Conservation (phyloP, 2,329 filamentous ascomycete genomes). For the Pleochaeta shiraiana region DNA sequence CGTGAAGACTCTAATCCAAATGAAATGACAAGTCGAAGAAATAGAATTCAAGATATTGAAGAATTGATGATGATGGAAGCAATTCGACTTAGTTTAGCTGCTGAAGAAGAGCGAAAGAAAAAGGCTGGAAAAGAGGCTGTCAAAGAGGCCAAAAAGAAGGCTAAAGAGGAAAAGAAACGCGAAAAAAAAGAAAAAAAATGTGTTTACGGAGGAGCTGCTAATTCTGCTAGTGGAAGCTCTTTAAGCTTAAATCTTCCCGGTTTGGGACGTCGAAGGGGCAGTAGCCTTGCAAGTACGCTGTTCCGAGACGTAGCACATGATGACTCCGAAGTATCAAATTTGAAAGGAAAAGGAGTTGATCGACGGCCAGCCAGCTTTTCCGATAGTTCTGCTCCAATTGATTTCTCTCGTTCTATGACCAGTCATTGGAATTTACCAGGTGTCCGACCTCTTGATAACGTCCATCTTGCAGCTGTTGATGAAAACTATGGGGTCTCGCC, state of each 20-base stretch:
- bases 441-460: constrained; percentile 11
- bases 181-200: constrained; percentile 34
- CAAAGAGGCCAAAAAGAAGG: constrained; percentile 68
- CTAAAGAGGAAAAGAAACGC: constrained; percentile 63
- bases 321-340: constrained; percentile 18
- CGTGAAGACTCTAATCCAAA: constrained; percentile 12
- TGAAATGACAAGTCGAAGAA: constrained; percentile 21
- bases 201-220: constrained; percentile 22
- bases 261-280: constrained; percentile 31
- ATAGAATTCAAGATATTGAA: constrained; percentile 70
- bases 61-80: constrained; percentile 99
- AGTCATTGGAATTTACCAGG: constrained; percentile 9
- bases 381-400: constrained; percentile 9
- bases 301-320: constrained; percentile 32
- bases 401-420: constrained; percentile 9
- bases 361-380: constrained; percentile 19
- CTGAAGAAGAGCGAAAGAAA: constrained; percentile 78
- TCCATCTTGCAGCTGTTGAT: constrained; percentile 8
- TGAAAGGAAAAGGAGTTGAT: constrained; percentile 52
- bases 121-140: constrained; percentile 61
- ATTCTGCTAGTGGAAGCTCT: constrained; percentile 39
- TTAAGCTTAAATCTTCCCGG: constrained; percentile 32
- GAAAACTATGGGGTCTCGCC: constrained; percentile 25
- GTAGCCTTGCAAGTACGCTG: constrained; percentile 36
- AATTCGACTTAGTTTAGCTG: constrained; percentile 71